These are phyloP conservation scores for Dactylellina haptotyla DNA, from an alignment of 2,329 filamentous ascomycete genomes.

Conservation along the genomic window DNA sequence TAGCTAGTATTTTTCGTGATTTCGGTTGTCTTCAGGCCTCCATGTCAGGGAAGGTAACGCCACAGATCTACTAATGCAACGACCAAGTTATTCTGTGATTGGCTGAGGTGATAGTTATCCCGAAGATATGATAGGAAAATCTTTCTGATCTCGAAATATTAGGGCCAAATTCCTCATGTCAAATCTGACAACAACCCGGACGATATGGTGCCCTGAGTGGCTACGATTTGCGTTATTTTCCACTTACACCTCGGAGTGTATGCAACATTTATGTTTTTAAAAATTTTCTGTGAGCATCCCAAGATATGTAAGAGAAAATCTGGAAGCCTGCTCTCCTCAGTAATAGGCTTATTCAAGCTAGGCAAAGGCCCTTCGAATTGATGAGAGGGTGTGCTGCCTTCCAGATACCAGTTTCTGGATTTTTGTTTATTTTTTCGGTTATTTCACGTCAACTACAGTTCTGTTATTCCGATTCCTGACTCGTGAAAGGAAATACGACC, in stretches of 20 bases:
- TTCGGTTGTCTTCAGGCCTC: conserved; percentile 11
- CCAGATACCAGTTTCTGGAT: conserved; percentile 20
- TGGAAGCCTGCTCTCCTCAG: conserved; percentile 7
- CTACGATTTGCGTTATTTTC: conserved; percentile 29
- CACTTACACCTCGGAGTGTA: not conserved
- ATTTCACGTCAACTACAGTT: no score
- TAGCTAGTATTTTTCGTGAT: not conserved
- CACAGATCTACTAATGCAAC: conserved; percentile 23
- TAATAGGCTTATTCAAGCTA: conserved; percentile 1
- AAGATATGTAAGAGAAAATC: conserved; percentile 11
- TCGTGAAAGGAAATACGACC: conserved; percentile 6
- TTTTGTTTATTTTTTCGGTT: no score
- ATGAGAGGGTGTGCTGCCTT: conserved; percentile 34
- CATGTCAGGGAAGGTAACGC: conserved; percentile 12
- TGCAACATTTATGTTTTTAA: conserved; percentile 13
- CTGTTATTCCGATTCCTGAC: conserved; percentile 14
- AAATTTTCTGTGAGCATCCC: not conserved
- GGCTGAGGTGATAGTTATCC: not conserved
- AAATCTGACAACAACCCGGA: not conserved
- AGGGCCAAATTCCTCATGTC: conserved; percentile 25
- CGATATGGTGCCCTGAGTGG: conserved; percentile 9
- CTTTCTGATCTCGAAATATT: not conserved
- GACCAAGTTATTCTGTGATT: not conserved
- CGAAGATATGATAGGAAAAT: not conserved
- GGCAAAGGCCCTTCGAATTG: not conserved